A percentile compares a stretch with the other conserved stretches of the same genome.
These are phyloP conservation scores for Fusarium nodosum DNA, from an alignment of 2,329 filamentous ascomycete genomes.

Conservation along the genomic window DNA sequence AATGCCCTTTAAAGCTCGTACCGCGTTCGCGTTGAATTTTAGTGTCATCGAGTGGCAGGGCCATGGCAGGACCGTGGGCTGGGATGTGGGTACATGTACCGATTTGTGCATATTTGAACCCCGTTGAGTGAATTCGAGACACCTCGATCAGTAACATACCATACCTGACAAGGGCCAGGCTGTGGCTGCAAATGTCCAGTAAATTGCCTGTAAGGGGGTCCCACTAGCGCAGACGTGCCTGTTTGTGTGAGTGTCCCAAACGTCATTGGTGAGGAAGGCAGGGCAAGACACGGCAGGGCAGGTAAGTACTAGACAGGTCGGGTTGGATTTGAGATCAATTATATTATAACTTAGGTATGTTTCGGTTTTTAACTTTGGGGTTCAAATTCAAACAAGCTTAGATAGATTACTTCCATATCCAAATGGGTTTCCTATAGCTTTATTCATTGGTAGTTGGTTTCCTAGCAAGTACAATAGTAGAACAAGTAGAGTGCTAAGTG, in stretches of 20 bases:
- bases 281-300: neutral
- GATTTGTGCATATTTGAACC: conserved; percentile 45
- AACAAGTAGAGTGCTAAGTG: neutral
- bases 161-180: conserved; percentile 23
- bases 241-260: neutral
- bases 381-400: neutral
- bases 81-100: conserved; percentile 34
- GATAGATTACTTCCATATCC: neutral
- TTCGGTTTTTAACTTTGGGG: neutral
- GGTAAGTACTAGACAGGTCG: neutral
- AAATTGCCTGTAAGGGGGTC: conserved; percentile 41
- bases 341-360: neutral
- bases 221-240: conserved; percentile 18
- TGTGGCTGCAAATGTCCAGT: conserved; percentile 19
- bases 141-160: conserved; percentile 14
- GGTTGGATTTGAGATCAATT: conserved; percentile 7
- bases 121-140: conserved; percentile 31
- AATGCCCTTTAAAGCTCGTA: conserved; percentile 50
- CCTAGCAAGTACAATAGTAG: neutral
- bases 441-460: neutral
- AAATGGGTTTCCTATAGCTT: too few relatives aligned
- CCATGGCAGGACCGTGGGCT: conserved; percentile 40
- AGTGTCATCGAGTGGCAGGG: conserved; percentile 51
- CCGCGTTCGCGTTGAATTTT: conserved; percentile 53
- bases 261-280: conserved; percentile 24